These are phyloP conservation scores for Trametes versicolor DNA, from an alignment of 1,284 basidiomycete species.

Conservation along the genomic window DNA sequence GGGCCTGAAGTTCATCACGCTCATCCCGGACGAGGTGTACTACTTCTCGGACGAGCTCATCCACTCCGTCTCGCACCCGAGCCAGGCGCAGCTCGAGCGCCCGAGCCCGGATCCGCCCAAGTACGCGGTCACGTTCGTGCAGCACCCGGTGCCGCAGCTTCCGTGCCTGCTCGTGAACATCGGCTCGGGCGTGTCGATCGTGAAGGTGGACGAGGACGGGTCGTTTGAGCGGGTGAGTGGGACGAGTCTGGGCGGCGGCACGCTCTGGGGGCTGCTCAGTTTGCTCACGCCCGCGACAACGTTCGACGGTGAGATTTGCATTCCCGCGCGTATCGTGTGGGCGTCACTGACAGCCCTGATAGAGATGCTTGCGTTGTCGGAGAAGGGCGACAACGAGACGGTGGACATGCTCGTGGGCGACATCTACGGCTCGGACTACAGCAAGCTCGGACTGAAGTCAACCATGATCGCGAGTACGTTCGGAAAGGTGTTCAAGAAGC, in stretches of 20 bases:
- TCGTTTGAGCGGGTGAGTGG: slow-evolving; percentile 97
- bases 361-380: slow-evolving; percentile 98
- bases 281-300: slow-evolving; percentile 94
- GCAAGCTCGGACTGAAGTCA: slow-evolving; percentile 94
- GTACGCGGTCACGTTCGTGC: slow-evolving; percentile 89
- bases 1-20: slow-evolving; percentile 95
- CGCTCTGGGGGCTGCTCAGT: slow-evolving; percentile 97
- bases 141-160: slow-evolving; percentile 85
- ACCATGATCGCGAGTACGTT: slow-evolving; percentile 98
- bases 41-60: slow-evolving; percentile 99
- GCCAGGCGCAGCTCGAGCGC: slow-evolving; percentile 67
- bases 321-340: slow-evolving; percentile 4
- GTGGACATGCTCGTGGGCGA: slow-evolving; percentile 99
- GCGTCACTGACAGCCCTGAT: slow-evolving; percentile 24
- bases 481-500: slow-evolving; percentile 98
- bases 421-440: slow-evolving; percentile 97
- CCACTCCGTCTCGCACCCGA: slow-evolving; percentile 82
- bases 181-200: slow-evolving; percentile 96
- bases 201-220: slow-evolving; percentile 97
- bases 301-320: slow-evolving; percentile 81
- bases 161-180: slow-evolving; percentile 99
- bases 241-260: slow-evolving; percentile 98
- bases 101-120: slow-evolving; percentile 94
- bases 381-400: slow-evolving; percentile 91
- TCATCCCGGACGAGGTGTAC: slow-evolving; percentile 98